Conservation (phyloP, 257 asterid species). For the Nicotiana knightiana region DNA sequence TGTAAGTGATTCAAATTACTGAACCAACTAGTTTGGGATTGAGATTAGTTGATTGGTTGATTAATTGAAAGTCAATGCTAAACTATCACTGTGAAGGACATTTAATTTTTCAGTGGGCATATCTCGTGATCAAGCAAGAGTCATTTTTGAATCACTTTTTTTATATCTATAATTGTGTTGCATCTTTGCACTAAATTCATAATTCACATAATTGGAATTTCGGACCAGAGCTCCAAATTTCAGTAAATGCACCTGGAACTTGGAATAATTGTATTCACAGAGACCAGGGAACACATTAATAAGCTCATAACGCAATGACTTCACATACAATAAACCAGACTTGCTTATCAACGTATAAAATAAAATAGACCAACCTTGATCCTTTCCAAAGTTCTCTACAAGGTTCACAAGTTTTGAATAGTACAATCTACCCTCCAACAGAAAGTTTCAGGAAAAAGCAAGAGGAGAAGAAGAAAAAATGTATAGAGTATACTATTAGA, state of each 20-base stretch:
- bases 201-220: background rate
- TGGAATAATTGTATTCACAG: background rate
- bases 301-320: background rate
- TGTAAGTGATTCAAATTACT: background rate
- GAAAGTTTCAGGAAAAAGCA: background rate
- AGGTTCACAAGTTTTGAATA: background rate
- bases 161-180: background rate
- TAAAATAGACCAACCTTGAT: background rate
- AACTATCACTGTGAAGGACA: background rate
- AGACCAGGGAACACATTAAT: background rate
- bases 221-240: background rate
- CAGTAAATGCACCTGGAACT: background rate
- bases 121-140: background rate
- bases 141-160: background rate
- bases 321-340: background rate
- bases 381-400: background rate
- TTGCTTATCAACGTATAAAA: background rate
- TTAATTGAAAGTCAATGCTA: background rate
- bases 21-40: background rate
- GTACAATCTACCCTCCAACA: background rate
- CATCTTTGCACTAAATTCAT: background rate
- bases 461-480: background rate
- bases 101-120: background rate
- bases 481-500: background rate
- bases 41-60: background rate